Conservation (phyloP, 495 filamentous ascomycete genomes). For the Astrocystis sublimbata region DNA sequence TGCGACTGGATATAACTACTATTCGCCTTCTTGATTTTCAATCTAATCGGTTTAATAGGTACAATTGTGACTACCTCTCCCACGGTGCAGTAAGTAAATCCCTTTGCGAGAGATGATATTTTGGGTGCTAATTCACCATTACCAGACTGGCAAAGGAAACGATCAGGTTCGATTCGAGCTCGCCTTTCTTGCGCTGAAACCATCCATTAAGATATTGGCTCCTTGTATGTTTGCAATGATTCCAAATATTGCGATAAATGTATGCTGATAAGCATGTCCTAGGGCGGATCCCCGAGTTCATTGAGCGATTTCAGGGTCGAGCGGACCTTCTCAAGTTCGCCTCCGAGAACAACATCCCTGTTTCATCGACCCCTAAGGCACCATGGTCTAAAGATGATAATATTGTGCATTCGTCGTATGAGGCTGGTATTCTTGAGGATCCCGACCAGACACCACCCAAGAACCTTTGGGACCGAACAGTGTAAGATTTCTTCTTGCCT, state of each 20-base stretch:
- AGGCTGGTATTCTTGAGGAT: constrained; percentile 79
- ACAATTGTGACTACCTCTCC: constrained; percentile 65
- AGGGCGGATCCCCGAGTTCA: constrained; percentile 85
- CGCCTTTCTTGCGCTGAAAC: constrained; percentile 48
- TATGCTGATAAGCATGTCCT: constrained; percentile 61
- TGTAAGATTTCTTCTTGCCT: constrained; percentile 1
- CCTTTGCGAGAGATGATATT: constrained; percentile 2
- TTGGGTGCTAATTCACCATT: not conserved
- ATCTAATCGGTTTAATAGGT: constrained; percentile 40
- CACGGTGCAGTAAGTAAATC: constrained; percentile 57
- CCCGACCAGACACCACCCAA: constrained; percentile 63
- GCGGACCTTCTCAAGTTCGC: constrained; percentile 90
- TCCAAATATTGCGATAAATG: constrained; percentile 22
- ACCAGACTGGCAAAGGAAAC: constrained; percentile 75
- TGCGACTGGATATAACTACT: constrained; percentile 1
- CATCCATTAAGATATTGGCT: constrained; percentile 28
- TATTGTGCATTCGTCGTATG: constrained; percentile 87
- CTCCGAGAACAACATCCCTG: constrained; percentile 73
- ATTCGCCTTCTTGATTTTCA: constrained; percentile 2
- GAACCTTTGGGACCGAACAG: constrained; percentile 84
- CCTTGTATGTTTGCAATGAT: constrained; percentile 17
- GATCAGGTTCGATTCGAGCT: constrained; percentile 87
- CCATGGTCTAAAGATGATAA: constrained; percentile 90
- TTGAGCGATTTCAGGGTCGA: constrained; percentile 73
- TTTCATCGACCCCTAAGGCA: constrained; percentile 78